phyloP scores from a whole-genome alignment of 2,329 filamentous ascomycete species.

The Lomentospora prolificans region DNA sequence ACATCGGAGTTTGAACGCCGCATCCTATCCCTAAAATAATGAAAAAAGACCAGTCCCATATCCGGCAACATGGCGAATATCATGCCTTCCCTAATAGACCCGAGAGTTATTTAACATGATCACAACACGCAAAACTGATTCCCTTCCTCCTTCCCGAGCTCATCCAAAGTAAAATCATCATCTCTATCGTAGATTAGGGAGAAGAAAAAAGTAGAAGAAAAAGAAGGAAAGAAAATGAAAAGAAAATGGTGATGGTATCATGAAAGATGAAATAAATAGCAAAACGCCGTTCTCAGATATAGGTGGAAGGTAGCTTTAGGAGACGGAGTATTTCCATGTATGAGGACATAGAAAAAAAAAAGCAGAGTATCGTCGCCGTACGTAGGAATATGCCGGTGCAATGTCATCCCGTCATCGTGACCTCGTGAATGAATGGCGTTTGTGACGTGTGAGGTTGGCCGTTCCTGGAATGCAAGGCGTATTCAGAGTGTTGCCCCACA shows the following conservation, averaged over 20 bases:
- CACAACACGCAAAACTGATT: too few species aligned
- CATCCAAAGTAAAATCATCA: not conserved
- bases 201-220: too few species aligned
- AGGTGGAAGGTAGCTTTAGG: too few species aligned
- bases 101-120: not conserved
- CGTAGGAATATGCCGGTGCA: not conserved
- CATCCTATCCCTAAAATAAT: not conserved
- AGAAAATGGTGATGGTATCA: not conserved
- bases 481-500: not conserved
- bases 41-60: not conserved
- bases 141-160: not conserved
- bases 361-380: too few species aligned
- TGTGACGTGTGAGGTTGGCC: not conserved
- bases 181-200: not conserved
- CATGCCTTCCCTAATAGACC: not conserved
- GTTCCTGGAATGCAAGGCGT: not conserved
- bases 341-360: too few species aligned
- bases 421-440: not conserved
- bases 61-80: not conserved
- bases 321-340: too few species aligned
- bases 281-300: not conserved
- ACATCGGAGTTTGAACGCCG: not conserved
- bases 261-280: not conserved
- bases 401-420: conserved; percentile 8
- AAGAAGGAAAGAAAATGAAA: too few species aligned